Evolutionary conservation across 345 rosid genomes (phyloP), one percentile per base, ranked within the genome.

Genomic region (Dovyalis caffra): DNA sequence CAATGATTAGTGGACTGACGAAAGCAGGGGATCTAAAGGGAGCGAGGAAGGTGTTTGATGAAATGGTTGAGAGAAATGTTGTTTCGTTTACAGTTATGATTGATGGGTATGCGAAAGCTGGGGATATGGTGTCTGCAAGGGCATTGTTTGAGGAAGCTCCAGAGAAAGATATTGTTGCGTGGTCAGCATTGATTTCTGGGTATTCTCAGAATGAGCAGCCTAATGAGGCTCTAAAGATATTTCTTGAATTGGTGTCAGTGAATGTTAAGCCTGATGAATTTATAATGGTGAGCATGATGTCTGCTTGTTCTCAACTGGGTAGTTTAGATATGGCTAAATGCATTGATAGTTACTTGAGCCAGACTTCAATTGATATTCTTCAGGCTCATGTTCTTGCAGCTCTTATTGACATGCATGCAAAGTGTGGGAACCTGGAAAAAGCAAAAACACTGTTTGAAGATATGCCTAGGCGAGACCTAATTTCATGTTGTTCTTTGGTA

Each of bases 281-380:
- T 82, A 76, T 76, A 64, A 51, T 76, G 79, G 74, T 51, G 28
- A 76, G 75, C 18, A 70, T 76, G 68, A 76, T 76, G 79, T 87
- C 93, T 0, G 95, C 97, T 21, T 91, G 97, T 82, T 81, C 98
- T 60, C 92, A 91, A 77, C 51, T 84, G 78, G 88, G 92, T 74
- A 79, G 76, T 73, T 77, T 78, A 71, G 85, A 91, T 56, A 80
- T 91, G 68, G 90, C 97, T 49, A 84, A 79, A 80, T 78, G 85
- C 83, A 81, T 89, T 53, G 90, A 93, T 84, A 71, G 80, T 57
- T 89, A 81, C 79, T 72, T 90, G 72, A 76, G 84, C 64, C 68
- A 43, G 64, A 82, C 80, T 64, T 74, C 86, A 31, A 53, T 85
- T 9, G 84, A 86, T 69, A 77, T 77, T 43, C 29, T 81, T 65